Evolutionary conservation across 495 filamentous ascomycete genomes (phyloP).

Genomic region (Penicillium herquei): DNA sequence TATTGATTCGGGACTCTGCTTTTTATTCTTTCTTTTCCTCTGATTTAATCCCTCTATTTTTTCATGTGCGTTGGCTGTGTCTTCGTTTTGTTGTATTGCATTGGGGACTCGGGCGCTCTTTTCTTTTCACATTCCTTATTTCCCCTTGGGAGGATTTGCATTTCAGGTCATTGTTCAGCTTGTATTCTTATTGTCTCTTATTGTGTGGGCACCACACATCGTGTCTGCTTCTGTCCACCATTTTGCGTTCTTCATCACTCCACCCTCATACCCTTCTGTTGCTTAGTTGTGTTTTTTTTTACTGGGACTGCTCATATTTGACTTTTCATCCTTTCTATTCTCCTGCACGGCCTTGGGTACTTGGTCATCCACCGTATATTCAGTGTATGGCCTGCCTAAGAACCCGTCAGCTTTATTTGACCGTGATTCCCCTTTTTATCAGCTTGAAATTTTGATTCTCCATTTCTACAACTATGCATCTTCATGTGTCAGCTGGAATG

Average conservation of each 20-base stretch:
- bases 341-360: slow-evolving; percentile 7
- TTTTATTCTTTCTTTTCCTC: slow-evolving; percentile 16
- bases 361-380: slow-evolving; percentile 5
- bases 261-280: slow-evolving; percentile 32
- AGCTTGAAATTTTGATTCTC: slow-evolving; percentile 10
- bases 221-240: slow-evolving; percentile 28
- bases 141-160: slow-evolving; percentile 37
- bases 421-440: slow-evolving; percentile 31
- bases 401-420: slow-evolving; percentile 13
- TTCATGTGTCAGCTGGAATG: slow-evolving; percentile 28
- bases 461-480: slow-evolving; percentile 22
- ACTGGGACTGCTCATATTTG: slow-evolving; percentile 9
- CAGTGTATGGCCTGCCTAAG: slow-evolving; percentile 7
- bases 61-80: slow-evolving; percentile 10
- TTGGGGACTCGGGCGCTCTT: slow-evolving; percentile 41
- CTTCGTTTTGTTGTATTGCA: slow-evolving; percentile 25
- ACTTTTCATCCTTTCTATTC: slow-evolving; percentile 9
- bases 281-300: slow-evolving; percentile 6
- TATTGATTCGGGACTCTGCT: slow-evolving; percentile 38
- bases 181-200: slow-evolving; percentile 29
- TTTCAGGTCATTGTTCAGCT: slow-evolving; percentile 35
- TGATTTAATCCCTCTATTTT: slow-evolving; percentile 10
- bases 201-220: slow-evolving; percentile 21
- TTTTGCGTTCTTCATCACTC: slow-evolving; percentile 25
- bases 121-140: slow-evolving; percentile 28